A percentile compares a stretch with the other conserved stretches of the same genome.
Conservation (phyloP, 768 basidiomycete genomes). For the Boletellus ananiceps region DNA sequence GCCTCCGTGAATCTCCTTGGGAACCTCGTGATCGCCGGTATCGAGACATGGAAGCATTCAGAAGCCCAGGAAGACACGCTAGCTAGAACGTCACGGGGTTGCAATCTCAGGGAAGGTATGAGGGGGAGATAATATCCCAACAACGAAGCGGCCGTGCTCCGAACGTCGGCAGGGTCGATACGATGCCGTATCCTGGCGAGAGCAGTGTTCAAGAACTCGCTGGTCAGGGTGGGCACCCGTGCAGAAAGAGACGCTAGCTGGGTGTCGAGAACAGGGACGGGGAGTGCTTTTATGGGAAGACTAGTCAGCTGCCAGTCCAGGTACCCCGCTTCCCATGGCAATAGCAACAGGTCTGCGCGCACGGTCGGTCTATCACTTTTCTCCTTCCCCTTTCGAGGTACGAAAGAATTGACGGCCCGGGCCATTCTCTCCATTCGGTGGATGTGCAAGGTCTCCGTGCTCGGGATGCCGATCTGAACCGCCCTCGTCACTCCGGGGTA, state of each 20-base stretch:
- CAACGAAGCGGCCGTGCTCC: slow-evolving; percentile 59
- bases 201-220: slow-evolving; percentile 24
- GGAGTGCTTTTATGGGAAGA: slow-evolving; percentile 64
- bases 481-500: slow-evolving; percentile 87
- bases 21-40: slow-evolving; percentile 15
- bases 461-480: slow-evolving; percentile 85
- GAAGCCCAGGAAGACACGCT: slow-evolving; percentile 59
- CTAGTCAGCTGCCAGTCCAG: slow-evolving; percentile 55
- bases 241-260: slow-evolving; percentile 12
- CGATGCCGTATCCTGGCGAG: slow-evolving; percentile 30
- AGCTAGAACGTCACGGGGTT: slow-evolving; percentile 42
- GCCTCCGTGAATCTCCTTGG: slow-evolving; percentile 23
- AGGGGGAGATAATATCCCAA: slow-evolving; percentile 70
- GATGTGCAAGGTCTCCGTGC: slow-evolving; percentile 65
- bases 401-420: slow-evolving; percentile 49
- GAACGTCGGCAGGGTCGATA: slow-evolving; percentile 48
- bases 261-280: slow-evolving; percentile 19
- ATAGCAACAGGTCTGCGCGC: slow-evolving; percentile 68
- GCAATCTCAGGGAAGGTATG: slow-evolving; percentile 42
- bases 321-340: slow-evolving; percentile 76
- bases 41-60: slow-evolving; percentile 19
- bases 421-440: slow-evolving; percentile 87
- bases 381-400: background rate
- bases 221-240: slow-evolving; percentile 9
- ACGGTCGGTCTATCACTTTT: slow-evolving; percentile 25